Base-by-base conservation (phyloP, 1,139 yeast genomes). In the Hyphopichia pseudoburtonii region DNA sequence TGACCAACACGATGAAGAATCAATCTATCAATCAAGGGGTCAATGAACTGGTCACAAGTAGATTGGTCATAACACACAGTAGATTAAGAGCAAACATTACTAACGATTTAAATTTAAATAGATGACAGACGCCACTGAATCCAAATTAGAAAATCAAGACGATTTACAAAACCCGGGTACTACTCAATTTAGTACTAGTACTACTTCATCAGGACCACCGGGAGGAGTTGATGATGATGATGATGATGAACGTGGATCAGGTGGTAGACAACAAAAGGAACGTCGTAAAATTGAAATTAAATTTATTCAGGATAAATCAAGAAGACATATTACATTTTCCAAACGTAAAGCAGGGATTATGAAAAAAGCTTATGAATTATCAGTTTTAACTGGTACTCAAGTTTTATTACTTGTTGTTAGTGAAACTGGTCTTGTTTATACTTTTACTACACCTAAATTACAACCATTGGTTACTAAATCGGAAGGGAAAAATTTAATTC, bases 301-400 rank as follows among this genome's bases (percentile, higher is more conserved):
- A 70, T 92, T 92, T 58, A 92, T 92, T 56, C 96, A 90, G 66
- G 97, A 92, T 65, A 92, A 92, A 68, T 87, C 96, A 23, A 82
- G 97, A 63, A 88, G 98, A 57, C 98, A 92, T 66, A 92, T 92
- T 52, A 92, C 98, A 19, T 92, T 92, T 56, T 87, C 96, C 37
- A 92, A 92, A 70, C 86, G 98, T 65, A 90, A 92, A 66, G 97
- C 97, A 30, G 98, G 98, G 47, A 92, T 92, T 55, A 92, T 92
- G 98, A 92, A 92, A 69, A 92, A 85, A 70, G 98, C 98, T 14
- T 92, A 92, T 66, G 98, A 92, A 62, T 76, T 92, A 49, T 84
- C 95, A 18, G 97, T 94, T 35, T 76, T 92, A 51, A 92, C 98
- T 8, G 98, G 98, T 36, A 92, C 97, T 30, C 98, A 92, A 64